Evolutionary conservation across 2,329 filamentous ascomycete species (phyloP).

Genomic region (Alternaria triticimaculans): DNA sequence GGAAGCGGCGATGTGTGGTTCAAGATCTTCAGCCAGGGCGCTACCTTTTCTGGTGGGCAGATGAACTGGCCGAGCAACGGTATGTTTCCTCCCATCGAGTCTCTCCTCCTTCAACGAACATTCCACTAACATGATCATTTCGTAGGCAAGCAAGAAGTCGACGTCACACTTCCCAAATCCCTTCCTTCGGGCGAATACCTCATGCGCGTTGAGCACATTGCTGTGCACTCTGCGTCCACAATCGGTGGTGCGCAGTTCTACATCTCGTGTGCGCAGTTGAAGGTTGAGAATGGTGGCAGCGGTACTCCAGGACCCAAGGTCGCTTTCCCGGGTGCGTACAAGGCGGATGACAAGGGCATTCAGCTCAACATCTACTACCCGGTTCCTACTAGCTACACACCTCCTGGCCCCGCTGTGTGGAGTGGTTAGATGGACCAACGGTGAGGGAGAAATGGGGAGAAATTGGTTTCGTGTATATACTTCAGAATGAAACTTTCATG

Average conservation of each 20-base stretch:
- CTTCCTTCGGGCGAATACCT: slow-evolving; percentile 55
- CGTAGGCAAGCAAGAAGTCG: slow-evolving; percentile 24
- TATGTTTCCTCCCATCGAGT: slow-evolving; percentile 9
- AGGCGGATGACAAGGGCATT: slow-evolving; percentile 32
- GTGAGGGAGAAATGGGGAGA: too few relatives aligned
- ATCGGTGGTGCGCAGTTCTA: slow-evolving; percentile 52
- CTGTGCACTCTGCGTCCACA: slow-evolving; percentile 49
- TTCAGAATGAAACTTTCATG: not conserved
- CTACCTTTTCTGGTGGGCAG: slow-evolving; percentile 23
- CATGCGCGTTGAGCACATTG: slow-evolving; percentile 57
- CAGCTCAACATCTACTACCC: slow-evolving; percentile 39
- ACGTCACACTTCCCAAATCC: slow-evolving; percentile 49
- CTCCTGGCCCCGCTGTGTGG: slow-evolving; percentile 29
- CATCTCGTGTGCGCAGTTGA: slow-evolving; percentile 55
- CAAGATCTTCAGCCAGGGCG: slow-evolving; percentile 42
- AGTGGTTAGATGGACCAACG: slow-evolving; percentile 14
- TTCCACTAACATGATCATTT: not conserved
- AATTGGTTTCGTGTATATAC: not conserved
- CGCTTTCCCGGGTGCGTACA: slow-evolving; percentile 50
- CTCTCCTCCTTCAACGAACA: not conserved
- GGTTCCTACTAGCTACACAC: slow-evolving; percentile 25
- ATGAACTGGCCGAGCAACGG: slow-evolving; percentile 36
- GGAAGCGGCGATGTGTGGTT: slow-evolving; percentile 47
- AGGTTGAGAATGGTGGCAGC: slow-evolving; percentile 48
- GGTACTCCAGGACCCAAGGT: slow-evolving; percentile 46